A percentile compares a stretch with the other conserved stretches of the same genome.
Conservation (phyloP, 345 rosid species). For the Eucalyptus camaldulensis region DNA sequence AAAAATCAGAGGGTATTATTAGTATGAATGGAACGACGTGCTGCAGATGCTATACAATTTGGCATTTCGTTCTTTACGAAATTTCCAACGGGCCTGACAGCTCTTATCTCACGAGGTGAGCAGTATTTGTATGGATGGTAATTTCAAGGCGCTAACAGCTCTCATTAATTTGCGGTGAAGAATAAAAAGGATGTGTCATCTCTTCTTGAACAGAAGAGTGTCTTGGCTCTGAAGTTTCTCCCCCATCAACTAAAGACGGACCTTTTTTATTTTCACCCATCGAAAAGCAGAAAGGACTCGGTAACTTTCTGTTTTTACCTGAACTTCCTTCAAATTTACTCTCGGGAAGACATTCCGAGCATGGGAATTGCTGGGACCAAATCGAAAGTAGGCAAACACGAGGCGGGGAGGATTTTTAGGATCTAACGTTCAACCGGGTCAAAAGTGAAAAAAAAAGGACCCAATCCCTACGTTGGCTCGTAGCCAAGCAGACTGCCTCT, state of each 20-base stretch:
- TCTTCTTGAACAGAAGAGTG: not conserved
- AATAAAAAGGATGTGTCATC: not conserved
- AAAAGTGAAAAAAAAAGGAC: conserved; percentile 17
- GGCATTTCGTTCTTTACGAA: not conserved
- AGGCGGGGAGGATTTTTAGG: conserved; percentile 2
- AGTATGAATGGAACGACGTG: not conserved
- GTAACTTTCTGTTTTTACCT: not conserved
- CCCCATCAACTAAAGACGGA: not conserved
- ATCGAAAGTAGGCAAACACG: conserved; percentile 11
- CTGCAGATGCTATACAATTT: not conserved
- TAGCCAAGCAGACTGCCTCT: conserved; percentile 11
- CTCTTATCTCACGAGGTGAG: not conserved
- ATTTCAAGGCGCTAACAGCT: not conserved
- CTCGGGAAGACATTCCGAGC: not conserved
- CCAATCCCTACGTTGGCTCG: conserved; percentile 26
- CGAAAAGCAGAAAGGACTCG: not conserved
- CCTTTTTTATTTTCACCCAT: not conserved
- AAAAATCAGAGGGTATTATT: not conserved
- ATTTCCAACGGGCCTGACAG: not conserved
- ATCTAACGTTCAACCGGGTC: not conserved
- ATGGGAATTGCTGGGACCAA: not conserved
- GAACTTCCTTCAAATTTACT: not conserved
- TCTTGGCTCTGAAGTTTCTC: not conserved
- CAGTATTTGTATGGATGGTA: not conserved
- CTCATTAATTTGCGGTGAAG: not conserved